Conservation (phyloP, 2,329 filamentous ascomycete genomes). For the Xylariaceae sp. region DNA sequence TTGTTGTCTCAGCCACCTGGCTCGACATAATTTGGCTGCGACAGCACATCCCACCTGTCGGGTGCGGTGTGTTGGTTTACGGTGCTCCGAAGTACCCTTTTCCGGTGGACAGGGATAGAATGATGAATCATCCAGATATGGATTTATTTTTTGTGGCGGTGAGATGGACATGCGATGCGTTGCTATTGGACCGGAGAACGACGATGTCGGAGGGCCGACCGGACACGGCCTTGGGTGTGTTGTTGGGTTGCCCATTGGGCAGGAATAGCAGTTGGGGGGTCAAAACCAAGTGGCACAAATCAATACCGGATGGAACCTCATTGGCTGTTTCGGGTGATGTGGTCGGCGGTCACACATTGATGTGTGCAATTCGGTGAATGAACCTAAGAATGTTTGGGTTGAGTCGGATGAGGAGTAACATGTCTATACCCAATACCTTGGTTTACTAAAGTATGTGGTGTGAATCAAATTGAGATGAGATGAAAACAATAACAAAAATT, state of each 20-base stretch:
- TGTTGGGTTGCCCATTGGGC: conserved; percentile 21
- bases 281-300: background rate
- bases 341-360: conserved; percentile 17
- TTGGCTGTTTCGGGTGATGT: conserved; percentile 20
- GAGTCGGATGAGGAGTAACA: background rate
- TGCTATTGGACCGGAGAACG: conserved; percentile 15
- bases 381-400: background rate
- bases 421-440: conserved; percentile 8
- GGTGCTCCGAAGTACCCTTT: background rate
- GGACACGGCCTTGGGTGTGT: conserved; percentile 21
- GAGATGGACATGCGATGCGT: conserved; percentile 5
- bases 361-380: conserved; percentile 21
- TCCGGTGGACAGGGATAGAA: conserved; percentile 7
- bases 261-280: conserved; percentile 18
- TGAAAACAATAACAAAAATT: conserved; percentile 10
- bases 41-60: conserved; percentile 17
- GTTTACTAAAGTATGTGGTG: background rate
- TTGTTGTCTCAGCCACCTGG: conserved; percentile 17
- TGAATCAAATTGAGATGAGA: conserved; percentile 11
- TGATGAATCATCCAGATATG: conserved; percentile 9
- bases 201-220: conserved; percentile 23
- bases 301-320: conserved; percentile 8
- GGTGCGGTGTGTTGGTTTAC: conserved; percentile 9
- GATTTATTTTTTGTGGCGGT: conserved; percentile 18
- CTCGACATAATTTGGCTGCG: background rate